Evolutionary conservation across 2,329 filamentous ascomycete species (phyloP), one percentile per base, ranked within the genome.

Genomic region (Fusarium foetens): DNA sequence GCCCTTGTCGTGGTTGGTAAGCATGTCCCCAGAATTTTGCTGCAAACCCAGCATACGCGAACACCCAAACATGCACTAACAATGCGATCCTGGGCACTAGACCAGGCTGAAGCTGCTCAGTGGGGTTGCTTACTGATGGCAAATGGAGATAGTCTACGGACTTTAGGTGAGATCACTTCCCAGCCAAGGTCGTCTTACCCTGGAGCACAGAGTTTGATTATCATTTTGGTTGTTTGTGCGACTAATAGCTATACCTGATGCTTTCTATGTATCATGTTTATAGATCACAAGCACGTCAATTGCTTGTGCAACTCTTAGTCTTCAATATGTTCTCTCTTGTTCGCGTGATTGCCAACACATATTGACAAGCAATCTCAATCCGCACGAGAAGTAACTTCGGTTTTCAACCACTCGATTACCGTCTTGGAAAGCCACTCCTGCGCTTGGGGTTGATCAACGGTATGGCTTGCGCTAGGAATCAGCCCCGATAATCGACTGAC

Each of bases 391-490:
- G n/a, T 27, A 19, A 80, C 48, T 10, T 75, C 63, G 11, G 39
- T 77, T 38, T 74, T 74, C 39, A 90, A 74, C 71, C 89, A 90
- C 59, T 81, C 75, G 6, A 81, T 76, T 1, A 89, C 84, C 21
- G 82, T 83, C 36, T 83, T 79, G 5, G 82, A 83, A 58, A 90
- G 79, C 87, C 87, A 89, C 36, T 82, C 73, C 68, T 85, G 84
- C 1, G 86, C 81, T 31, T 82, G 82, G 0, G 81, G 78, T 43
- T 84, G 78, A 39, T 84, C 79, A 7, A 90, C 87, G 6, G 83
- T 82, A 66, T 90, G 88, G 31, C 81, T 81, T 1, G 88, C 86
- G 8, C 81, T 85, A 8, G 87, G 88, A 61, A 90, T 88, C 16
- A 85, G 75, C 2, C 83, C 87, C 4, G 87, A 89, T 11, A 89